Base-by-base conservation (phyloP, 768 basidiomycete genomes). In the Hysterangium stoloniferum region DNA sequence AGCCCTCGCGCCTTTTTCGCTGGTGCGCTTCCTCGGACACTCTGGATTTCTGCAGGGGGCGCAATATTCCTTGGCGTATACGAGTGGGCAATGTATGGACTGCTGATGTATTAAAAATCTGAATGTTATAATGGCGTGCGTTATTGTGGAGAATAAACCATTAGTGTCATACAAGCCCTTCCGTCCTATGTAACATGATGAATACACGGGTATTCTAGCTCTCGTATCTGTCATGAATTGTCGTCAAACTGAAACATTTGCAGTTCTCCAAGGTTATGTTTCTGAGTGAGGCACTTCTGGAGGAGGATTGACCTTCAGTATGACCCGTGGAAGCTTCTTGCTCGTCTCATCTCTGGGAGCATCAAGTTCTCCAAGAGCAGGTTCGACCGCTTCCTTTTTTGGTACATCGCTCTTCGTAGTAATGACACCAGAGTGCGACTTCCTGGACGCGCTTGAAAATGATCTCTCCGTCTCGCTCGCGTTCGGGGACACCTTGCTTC, bases 61-160 rank as follows among this genome's bases (percentile, higher is more conserved):
- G 93, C 94, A 0, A 91, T 98, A 0, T 99, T 99, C 65, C 73
- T 99, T 22, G 96, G 96, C n/a, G 84, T 91, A 42, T 99, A 97
- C 59, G 95, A 99, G 64, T 84, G 80, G 77, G 79, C 74, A 1
- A 70, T 83, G 3, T 71, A 76, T 58, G 69, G 73, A 2, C 63
- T 86, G 9, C 72, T 61, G 55, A 57, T 27, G 25, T 52, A 52
- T 48, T 48, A 24, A 41, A 17, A 34, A 34, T 17, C 33, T 9
- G 33, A 34, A 34, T 17, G 33, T 9, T 9, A n/a, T n/a, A n/a
- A n/a, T n/a, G n/a, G n/a, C n/a, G n/a, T n/a, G n/a, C n/a, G n/a
- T n/a, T n/a, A n/a, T n/a, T n/a, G n/a, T n/a, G n/a, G n/a, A n/a
- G n/a, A n/a, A n/a, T n/a, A n/a, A n/a, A n/a, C n/a, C n/a, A n/a